Percentiles rank a stretch among this genome's conserved stretches.
Evolutionary conservation across 306 rosid species (phyloP).

Genomic region (Sicyos baderoa): DNA sequence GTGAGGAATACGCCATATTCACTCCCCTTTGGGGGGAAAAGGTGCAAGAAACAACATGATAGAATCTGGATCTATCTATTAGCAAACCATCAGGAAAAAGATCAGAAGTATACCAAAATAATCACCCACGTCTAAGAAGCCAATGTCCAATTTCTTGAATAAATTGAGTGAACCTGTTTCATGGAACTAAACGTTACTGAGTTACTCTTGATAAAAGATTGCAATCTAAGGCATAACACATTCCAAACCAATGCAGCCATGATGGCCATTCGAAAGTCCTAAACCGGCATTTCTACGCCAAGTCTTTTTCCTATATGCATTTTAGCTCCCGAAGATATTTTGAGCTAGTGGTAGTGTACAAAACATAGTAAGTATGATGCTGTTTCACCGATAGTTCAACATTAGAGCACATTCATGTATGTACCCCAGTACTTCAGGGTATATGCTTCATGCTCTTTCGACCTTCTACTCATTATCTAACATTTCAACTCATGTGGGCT

Average conservation of each 20-base stretch:
- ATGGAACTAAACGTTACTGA: slow-evolving; percentile 1
- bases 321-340: not conserved
- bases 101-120: slow-evolving; percentile 43
- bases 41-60: not conserved
- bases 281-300: not conserved
- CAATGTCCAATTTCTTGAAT: slow-evolving; percentile 43
- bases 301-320: not conserved
- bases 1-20: not conserved
- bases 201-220: slow-evolving; percentile 15
- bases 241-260: not conserved
- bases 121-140: slow-evolving; percentile 37
- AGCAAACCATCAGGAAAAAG: too few relatives aligned
- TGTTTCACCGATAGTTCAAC: not conserved
- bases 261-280: not conserved
- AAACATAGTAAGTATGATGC: not conserved
- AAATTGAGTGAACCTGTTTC: slow-evolving; percentile 45
- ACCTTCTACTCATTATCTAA: not conserved
- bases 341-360: not conserved
- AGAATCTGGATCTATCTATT: too few relatives aligned
- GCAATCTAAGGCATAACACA: not conserved
- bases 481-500: not conserved
- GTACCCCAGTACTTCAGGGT: not conserved
- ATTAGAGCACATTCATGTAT: not conserved
- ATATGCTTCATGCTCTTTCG: not conserved
- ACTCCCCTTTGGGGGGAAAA: not conserved